These are phyloP conservation scores for Populus alba DNA, from an alignment of 345 rosid genomes.

Conservation along the genomic window DNA sequence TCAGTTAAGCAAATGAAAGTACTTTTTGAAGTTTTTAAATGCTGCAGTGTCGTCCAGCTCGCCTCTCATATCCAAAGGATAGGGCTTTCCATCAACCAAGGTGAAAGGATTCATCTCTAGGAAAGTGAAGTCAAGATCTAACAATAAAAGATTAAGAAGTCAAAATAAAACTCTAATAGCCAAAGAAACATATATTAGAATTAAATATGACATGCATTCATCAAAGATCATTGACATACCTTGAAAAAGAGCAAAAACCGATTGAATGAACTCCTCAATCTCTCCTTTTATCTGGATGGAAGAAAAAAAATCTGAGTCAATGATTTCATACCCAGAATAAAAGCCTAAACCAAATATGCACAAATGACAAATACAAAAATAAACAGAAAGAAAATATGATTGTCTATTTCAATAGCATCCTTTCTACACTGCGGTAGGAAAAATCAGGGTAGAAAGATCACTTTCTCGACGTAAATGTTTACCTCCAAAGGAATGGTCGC, in stretches of 20 bases:
- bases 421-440: neutral
- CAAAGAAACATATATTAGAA: neutral
- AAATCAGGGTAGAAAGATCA: neutral
- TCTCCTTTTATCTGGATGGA: constrained; percentile 54
- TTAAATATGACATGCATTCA: neutral
- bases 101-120: constrained; percentile 99
- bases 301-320: constrained; percentile 7
- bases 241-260: constrained; percentile 70
- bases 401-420: neutral
- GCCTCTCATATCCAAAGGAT: constrained; percentile 98
- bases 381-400: neutral
- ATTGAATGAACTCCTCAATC: constrained; percentile 50
- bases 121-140: constrained; percentile 96
- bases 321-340: neutral
- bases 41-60: constrained; percentile 97
- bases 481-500: constrained; percentile 97
- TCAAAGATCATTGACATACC: constrained; percentile 37
- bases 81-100: constrained; percentile 85
- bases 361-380: neutral
- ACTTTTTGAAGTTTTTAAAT: constrained; percentile 97
- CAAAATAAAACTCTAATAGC: constrained; percentile 7
- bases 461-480: constrained; percentile 3
- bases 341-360: neutral
- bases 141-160: constrained; percentile 10
- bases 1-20: constrained; percentile 12